A percentile compares a stretch with the other conserved stretches of the same genome.
These are phyloP conservation scores for Paraphoma sp. DNA, from an alignment of 2,329 filamentous ascomycete genomes.

Conservation along the genomic window DNA sequence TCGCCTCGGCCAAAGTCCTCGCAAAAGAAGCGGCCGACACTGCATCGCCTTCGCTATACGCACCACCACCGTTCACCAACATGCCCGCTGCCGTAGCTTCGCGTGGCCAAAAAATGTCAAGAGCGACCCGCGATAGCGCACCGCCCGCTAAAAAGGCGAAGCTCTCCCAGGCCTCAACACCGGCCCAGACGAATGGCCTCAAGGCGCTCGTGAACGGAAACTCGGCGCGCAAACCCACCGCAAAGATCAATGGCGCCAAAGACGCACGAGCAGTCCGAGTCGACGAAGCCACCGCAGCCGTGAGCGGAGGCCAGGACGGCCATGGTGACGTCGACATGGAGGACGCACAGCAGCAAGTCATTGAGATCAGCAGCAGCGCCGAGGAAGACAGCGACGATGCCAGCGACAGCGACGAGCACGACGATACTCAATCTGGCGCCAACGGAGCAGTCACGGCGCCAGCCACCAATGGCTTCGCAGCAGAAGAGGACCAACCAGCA, in stretches of 20 bases:
- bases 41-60: constrained; percentile 7
- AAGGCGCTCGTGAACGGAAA: constrained; percentile 39
- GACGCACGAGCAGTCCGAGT: constrained; percentile 59
- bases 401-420: constrained; percentile 35
- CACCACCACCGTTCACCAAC: constrained; percentile 1
- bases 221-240: constrained; percentile 50
- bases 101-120: constrained; percentile 26
- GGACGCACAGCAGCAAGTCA: constrained; percentile 45
- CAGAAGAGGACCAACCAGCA: constrained; percentile 44
- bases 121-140: constrained; percentile 31
- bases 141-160: constrained; percentile 48
- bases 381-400: constrained; percentile 49
- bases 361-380: constrained; percentile 57
- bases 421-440: constrained; percentile 23
- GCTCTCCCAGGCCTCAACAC: constrained; percentile 37
- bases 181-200: constrained; percentile 36
- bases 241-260: constrained; percentile 61
- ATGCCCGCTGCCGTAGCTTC: constrained; percentile 46
- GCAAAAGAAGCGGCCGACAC: constrained; percentile 25
- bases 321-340: constrained; percentile 51
- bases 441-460: constrained; percentile 36
- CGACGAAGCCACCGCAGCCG: constrained; percentile 64
- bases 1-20: background rate
- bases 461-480: constrained; percentile 25
- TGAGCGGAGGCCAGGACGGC: constrained; percentile 57